Percentiles rank a stretch among this genome's conserved stretches.
Conservation (phyloP, 1,284 basidiomycete genomes). For the Somion occarium region DNA sequence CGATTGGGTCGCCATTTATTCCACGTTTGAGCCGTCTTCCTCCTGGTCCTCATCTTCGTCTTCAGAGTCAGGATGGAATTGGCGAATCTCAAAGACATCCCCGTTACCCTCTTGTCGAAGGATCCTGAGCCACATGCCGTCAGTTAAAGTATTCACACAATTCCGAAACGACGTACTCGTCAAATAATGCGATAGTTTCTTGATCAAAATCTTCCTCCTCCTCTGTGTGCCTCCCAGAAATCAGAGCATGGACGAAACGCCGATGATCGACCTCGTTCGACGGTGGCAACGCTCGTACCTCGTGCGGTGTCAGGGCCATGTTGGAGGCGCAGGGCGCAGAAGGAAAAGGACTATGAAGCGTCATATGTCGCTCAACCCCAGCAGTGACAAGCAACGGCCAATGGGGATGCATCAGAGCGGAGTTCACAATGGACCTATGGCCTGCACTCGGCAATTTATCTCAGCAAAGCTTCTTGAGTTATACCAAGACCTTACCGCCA, state of each 20-base stretch:
- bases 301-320: constrained; percentile 37
- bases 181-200: constrained; percentile 36
- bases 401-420: constrained; percentile 65
- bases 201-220: constrained; percentile 37
- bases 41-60: constrained; percentile 8
- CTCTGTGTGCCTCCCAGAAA: constrained; percentile 22
- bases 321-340: constrained; percentile 43
- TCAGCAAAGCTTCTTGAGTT: not conserved
- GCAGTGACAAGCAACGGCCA: constrained; percentile 60
- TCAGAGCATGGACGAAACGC: constrained; percentile 30
- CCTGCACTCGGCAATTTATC: constrained; percentile 26
- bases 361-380: constrained; percentile 65
- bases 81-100: constrained; percentile 43
- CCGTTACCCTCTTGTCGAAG: constrained; percentile 38
- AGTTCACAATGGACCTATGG: constrained; percentile 73
- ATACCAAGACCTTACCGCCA: constrained; percentile 40
- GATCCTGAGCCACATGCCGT: constrained; percentile 17
- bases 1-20: no score
- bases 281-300: constrained; percentile 41
- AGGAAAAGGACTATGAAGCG: constrained; percentile 62
- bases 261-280: constrained; percentile 27
- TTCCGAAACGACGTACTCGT: constrained; percentile 27
- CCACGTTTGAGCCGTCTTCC: not conserved
- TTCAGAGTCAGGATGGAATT: constrained; percentile 21
- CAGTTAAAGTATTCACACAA: not conserved